These are phyloP conservation scores for Tuber magnatum DNA, from an alignment of 495 filamentous ascomycete genomes.

Conservation along the genomic window DNA sequence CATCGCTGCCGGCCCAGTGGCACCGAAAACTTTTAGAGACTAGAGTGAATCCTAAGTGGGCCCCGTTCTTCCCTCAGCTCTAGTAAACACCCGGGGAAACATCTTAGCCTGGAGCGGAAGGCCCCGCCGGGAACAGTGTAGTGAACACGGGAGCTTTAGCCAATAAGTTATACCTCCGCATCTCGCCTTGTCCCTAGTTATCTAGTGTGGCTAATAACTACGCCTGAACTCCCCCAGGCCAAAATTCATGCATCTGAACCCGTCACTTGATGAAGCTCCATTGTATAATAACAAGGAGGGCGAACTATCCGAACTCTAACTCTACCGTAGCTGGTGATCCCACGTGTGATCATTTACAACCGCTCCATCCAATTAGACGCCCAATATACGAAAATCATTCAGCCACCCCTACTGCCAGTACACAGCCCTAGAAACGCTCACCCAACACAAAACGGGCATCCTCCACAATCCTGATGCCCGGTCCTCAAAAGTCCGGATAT, in stretches of 20 bases:
- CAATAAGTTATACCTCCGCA: too few relatives aligned
- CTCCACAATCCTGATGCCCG: neutral
- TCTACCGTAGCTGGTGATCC: neutral
- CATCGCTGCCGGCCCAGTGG: too few relatives aligned
- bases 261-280: neutral
- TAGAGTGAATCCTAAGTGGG: too few relatives aligned
- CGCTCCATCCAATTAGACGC: neutral
- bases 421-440: neutral
- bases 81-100: neutral
- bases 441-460: neutral
- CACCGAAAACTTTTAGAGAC: too few relatives aligned
- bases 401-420: neutral
- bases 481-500: neutral
- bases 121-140: neutral
- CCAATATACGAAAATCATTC: neutral
- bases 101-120: neutral
- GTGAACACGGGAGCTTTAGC: neutral
- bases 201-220: too few relatives aligned
- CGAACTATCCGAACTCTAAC: neutral
- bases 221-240: too few relatives aligned
- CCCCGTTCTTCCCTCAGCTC: neutral
- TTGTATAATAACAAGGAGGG: neutral
- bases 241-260: neutral
- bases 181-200: neutral
- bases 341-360: neutral